Evolutionary conservation across 2,329 filamentous ascomycete species (phyloP).

Genomic region (Aspergillus flavus): DNA sequence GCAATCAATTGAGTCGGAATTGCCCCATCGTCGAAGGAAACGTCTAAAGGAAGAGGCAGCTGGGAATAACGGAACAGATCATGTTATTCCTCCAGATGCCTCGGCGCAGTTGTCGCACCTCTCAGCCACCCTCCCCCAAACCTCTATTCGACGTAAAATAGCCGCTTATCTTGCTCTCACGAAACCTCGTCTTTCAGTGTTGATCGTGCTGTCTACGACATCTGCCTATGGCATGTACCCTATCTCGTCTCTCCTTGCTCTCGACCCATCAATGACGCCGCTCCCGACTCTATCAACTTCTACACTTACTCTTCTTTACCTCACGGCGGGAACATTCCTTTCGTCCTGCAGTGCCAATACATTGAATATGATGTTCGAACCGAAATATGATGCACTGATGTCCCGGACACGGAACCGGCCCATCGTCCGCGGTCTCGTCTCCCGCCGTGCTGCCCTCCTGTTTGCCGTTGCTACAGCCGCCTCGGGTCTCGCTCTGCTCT

Average conservation of each 20-base stretch:
- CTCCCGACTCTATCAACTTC: conserved; percentile 67
- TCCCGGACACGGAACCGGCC: conserved; percentile 88
- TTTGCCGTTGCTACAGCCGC: conserved; percentile 78
- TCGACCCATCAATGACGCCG: conserved; percentile 68
- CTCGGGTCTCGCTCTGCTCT: conserved; percentile 71
- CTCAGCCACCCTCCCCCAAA: conserved; percentile 58
- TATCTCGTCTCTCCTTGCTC: conserved; percentile 80
- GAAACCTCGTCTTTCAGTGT: conserved; percentile 90
- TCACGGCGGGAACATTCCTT: conserved; percentile 84
- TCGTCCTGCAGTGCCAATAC: conserved; percentile 91
- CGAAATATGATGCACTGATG: conserved; percentile 88
- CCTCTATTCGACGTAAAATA: conserved; percentile 65
- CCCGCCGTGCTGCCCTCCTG: conserved; percentile 67
- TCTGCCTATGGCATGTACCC: conserved; percentile 92
- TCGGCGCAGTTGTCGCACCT: conserved; percentile 62
- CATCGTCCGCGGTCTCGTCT: conserved; percentile 79
- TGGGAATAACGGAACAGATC: conserved; percentile 28
- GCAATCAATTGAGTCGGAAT: conserved; percentile 31
- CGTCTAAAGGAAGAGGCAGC: conserved; percentile 40
- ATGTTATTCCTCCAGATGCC: conserved; percentile 58
- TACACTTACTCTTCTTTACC: conserved; percentile 86
- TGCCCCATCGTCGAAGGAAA: conserved; percentile 48
- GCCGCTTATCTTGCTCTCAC: conserved; percentile 86
- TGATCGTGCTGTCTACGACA: conserved; percentile 89
- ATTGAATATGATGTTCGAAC: conserved; percentile 97